A percentile compares a stretch with the other conserved stretches of the same genome.
Evolutionary conservation across 1,139 yeast species (phyloP).

Genomic region (Magnusiomyces suaveolens): DNA sequence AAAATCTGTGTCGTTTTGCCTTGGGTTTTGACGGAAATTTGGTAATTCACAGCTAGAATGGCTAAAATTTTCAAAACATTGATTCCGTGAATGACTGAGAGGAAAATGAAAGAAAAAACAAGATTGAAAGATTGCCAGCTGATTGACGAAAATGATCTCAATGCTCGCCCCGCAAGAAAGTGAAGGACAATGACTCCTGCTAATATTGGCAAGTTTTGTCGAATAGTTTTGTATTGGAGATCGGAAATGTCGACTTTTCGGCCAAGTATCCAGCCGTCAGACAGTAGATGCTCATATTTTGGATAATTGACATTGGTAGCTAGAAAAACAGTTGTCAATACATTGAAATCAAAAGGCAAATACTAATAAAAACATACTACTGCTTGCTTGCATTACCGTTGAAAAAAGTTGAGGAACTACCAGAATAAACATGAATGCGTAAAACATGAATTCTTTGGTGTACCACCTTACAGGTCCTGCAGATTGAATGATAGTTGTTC

Average conservation of each 20-base stretch:
- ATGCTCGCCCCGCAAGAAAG: slow-evolving; percentile 38
- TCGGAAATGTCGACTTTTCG: slow-evolving; percentile 63
- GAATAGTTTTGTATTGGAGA: slow-evolving; percentile 74
- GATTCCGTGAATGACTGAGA: slow-evolving; percentile 74
- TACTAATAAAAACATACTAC: slow-evolving; percentile 23
- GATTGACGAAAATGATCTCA: slow-evolving; percentile 17
- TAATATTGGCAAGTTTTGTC: slow-evolving; percentile 65
- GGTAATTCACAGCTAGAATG: slow-evolving; percentile 49
- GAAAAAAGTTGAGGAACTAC: slow-evolving; percentile 75
- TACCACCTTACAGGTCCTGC: slow-evolving; percentile 60
- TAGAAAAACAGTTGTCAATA: slow-evolving; percentile 6
- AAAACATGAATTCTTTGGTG: slow-evolving; percentile 62
- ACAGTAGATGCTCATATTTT: slow-evolving; percentile 55
- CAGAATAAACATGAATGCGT: slow-evolving; percentile 50
- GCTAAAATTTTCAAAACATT: slow-evolving; percentile 51
- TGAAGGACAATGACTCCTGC: slow-evolving; percentile 48
- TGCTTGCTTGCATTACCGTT: slow-evolving; percentile 74
- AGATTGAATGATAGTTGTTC: slow-evolving; percentile 34
- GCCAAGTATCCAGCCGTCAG: slow-evolving; percentile 46
- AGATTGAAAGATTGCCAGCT: slow-evolving; percentile 46
- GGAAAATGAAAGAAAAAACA: slow-evolving; percentile 56
- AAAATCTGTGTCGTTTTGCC: slow-evolving; percentile 19
- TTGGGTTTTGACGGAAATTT: slow-evolving; percentile 40
- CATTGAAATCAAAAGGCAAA: background rate
- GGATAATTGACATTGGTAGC: slow-evolving; percentile 70